Conservation (phyloP, 106 monocot genomes). For the Alisma plantagoaquatica region DNA sequence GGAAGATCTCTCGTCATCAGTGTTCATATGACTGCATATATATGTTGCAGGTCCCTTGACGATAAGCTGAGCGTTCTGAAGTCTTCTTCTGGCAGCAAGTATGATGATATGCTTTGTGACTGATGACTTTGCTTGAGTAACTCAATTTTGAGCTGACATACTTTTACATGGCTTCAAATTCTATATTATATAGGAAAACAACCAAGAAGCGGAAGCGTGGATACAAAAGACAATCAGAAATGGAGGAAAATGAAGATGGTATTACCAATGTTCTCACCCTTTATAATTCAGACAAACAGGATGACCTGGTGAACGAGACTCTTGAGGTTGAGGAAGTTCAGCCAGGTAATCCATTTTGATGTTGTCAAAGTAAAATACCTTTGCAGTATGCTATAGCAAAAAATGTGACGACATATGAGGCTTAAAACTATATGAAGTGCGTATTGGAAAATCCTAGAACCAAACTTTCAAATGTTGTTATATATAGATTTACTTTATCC, state of each 20-base stretch:
- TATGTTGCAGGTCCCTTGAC: slow-evolving; percentile 16
- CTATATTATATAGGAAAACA: slow-evolving; percentile 18
- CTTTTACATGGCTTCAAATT: slow-evolving; percentile 12
- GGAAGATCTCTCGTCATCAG: slow-evolving; percentile 11
- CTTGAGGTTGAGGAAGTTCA: slow-evolving; percentile 38
- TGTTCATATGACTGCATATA: slow-evolving; percentile 9
- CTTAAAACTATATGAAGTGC: neutral
- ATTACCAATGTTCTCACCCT: neutral
- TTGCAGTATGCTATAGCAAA: neutral
- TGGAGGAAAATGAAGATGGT: slow-evolving; percentile 2
- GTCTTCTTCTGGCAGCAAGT: slow-evolving; percentile 34
- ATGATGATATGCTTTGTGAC: slow-evolving; percentile 6
- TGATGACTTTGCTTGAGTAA: neutral
- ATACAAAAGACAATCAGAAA: slow-evolving; percentile 21
- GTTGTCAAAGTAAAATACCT: neutral
- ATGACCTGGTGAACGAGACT: slow-evolving; percentile 19
- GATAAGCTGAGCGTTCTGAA: no score
- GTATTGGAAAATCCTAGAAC: neutral
- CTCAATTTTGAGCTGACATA: neutral
- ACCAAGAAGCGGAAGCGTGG: slow-evolving; percentile 10
- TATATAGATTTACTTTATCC: neutral
- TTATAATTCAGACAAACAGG: slow-evolving; percentile 19
- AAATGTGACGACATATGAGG: neutral
- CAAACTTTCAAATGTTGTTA: no score
- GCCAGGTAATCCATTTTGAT: slow-evolving; percentile 30